phyloP scores from a whole-genome alignment of 2,329 filamentous ascomycete genomes.

The Fusarium pseudonygamai region DNA sequence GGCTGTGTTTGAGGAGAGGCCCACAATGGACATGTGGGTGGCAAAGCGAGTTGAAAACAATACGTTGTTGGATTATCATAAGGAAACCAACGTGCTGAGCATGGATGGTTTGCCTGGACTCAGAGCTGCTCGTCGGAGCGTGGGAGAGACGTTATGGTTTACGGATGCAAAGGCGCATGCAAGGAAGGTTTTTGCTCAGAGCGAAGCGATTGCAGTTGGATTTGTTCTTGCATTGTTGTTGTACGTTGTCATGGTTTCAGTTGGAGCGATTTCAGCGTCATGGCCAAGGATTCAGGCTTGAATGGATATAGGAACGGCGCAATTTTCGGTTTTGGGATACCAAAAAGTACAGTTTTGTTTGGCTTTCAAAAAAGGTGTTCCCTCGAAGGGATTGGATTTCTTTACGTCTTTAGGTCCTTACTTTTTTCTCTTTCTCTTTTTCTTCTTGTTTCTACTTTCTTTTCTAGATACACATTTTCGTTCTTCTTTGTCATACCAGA shows the following conservation, averaged over 20 bases:
- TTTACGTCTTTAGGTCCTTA: not conserved
- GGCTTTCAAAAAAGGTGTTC: constrained; percentile 24
- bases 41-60: constrained; percentile 59
- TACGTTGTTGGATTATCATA: constrained; percentile 64
- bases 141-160: constrained; percentile 58
- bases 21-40: constrained; percentile 64
- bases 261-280: constrained; percentile 34
- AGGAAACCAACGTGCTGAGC: constrained; percentile 62
- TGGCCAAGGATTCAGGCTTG: constrained; percentile 28
- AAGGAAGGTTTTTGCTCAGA: constrained; percentile 43
- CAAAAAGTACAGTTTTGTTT: constrained; percentile 39
- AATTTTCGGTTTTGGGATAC: constrained; percentile 36
- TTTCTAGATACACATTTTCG: constrained; percentile 25
- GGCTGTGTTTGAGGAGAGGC: constrained; percentile 61
- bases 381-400: constrained; percentile 17
- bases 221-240: constrained; percentile 46
- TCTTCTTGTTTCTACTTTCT: not conserved
- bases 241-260: constrained; percentile 42
- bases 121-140: constrained; percentile 59
- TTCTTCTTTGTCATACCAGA: constrained; percentile 27
- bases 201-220: constrained; percentile 46
- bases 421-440: not conserved
- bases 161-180: constrained; percentile 49
- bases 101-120: constrained; percentile 69
- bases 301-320: constrained; percentile 38